A percentile compares a stretch with the other conserved stretches of the same genome.
phyloP scores from a whole-genome alignment of 768 basidiomycete species.

The Brasilioporus rufonigricans region DNA sequence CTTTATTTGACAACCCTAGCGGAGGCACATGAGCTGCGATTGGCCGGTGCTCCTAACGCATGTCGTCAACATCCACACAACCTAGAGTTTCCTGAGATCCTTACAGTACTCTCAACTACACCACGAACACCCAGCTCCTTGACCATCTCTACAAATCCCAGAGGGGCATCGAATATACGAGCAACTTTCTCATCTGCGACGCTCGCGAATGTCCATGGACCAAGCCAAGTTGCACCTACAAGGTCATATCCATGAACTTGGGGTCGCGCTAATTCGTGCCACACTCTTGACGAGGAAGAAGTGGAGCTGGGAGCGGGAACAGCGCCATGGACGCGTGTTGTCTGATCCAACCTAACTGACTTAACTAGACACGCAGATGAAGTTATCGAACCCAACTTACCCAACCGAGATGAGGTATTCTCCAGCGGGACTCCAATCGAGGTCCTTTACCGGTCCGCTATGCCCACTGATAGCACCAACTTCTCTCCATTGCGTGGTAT shows the following conservation, averaged over 20 bases:
- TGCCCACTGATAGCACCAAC: conserved; percentile 84
- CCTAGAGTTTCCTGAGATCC: background rate
- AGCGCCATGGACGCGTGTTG: conserved; percentile 82
- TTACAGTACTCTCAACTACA: conserved; percentile 52
- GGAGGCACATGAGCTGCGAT: conserved; percentile 88
- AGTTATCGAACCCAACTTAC: conserved; percentile 41
- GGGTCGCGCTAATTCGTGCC: conserved; percentile 90
- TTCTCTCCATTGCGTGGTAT: conserved; percentile 66
- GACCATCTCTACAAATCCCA: conserved; percentile 68
- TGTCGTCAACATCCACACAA: conserved; percentile 2
- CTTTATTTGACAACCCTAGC: conserved; percentile 92
- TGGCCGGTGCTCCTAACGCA: conserved; percentile 56
- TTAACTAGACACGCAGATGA: background rate
- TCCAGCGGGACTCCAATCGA: conserved; percentile 86
- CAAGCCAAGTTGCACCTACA: conserved; percentile 73
- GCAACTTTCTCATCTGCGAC: conserved; percentile 96
- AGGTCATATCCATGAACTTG: conserved; percentile 98
- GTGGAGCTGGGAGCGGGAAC: conserved; percentile 24
- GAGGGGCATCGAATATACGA: conserved; percentile 90
- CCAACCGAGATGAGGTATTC: conserved; percentile 84
- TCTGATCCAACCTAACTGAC: conserved; percentile 75
- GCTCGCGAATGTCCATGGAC: conserved; percentile 77
- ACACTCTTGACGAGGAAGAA: conserved; percentile 33
- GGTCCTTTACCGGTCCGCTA: conserved; percentile 69
- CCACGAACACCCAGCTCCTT: conserved; percentile 47